Percentiles rank a stretch among this genome's conserved stretches.
Conservation (phyloP, 83 land plant genomes). For the Thuja plicata region DNA sequence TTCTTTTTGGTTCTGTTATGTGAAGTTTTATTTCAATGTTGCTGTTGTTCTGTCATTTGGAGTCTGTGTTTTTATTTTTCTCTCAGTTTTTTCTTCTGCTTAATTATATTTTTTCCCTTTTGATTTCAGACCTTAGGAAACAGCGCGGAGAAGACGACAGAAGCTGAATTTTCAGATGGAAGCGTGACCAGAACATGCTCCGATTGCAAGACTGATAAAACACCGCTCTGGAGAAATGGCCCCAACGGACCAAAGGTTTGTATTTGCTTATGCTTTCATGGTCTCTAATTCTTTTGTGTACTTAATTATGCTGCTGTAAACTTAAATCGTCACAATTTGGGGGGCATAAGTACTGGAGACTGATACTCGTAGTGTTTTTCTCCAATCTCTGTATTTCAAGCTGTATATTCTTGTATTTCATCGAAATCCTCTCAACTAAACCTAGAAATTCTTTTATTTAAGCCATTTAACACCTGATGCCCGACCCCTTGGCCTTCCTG, state of each 20-base stretch:
- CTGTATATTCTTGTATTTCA: no score
- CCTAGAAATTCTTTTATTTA: no score
- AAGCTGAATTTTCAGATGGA: constrained; percentile 3
- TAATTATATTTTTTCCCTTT: neutral
- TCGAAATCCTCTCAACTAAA: no score
- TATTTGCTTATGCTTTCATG: neutral
- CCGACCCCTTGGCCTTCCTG: no score
- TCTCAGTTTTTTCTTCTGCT: no score
- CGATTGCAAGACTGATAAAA: constrained; percentile 28
- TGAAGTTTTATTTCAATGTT: neutral
- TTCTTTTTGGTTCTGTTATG: neutral
- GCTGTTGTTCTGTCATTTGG: neutral
- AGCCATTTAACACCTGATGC: no score
- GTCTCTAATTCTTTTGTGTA: neutral
- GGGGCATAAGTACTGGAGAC: no score
- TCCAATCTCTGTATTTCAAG: no score
- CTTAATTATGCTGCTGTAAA: no score
- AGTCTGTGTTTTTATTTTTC: neutral
- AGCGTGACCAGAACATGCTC: constrained; percentile 22
- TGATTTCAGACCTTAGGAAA: neutral
- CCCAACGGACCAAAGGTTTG: constrained; percentile 35
- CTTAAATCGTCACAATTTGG: no score
- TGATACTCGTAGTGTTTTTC: no score
- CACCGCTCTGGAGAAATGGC: constrained; percentile 39
- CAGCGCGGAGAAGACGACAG: neutral